Percentiles rank a stretch among this genome's conserved stretches.
Evolutionary conservation across 108 stramenopile genomes (phyloP).

Genomic region (Cyclotella baltica): DNA sequence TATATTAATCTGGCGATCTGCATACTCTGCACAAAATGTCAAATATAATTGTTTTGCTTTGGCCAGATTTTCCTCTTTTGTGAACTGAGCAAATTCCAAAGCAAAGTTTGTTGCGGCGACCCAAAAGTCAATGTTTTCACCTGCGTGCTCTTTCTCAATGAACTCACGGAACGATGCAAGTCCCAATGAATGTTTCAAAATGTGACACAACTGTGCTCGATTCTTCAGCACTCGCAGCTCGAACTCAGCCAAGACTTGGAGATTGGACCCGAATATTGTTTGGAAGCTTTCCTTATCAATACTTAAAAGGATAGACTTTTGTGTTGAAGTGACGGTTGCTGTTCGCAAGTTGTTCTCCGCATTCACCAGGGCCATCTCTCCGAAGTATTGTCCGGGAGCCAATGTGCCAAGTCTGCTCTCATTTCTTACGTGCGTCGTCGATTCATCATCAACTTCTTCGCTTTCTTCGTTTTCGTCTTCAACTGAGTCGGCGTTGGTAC

Average conservation of each 20-base stretch:
- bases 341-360: conserved; percentile 42
- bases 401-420: conserved; percentile 62
- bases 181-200: conserved; percentile 49
- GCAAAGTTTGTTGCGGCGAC: conserved; percentile 40
- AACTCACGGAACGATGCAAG: conserved; percentile 41
- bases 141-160: conserved; percentile 52
- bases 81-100: conserved; percentile 6
- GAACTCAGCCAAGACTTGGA: conserved; percentile 45
- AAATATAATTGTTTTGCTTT: conserved; percentile 41
- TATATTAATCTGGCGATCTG: conserved; percentile 53
- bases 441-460: background rate
- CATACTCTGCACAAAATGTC: conserved; percentile 36
- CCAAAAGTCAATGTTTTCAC: conserved; percentile 63
- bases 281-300: conserved; percentile 60
- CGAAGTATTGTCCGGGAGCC: conserved; percentile 88
- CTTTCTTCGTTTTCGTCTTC: background rate
- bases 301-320: conserved; percentile 55
- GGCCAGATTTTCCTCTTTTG: conserved; percentile 8
- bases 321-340: conserved; percentile 53
- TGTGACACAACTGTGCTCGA: conserved; percentile 47
- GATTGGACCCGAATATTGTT: conserved; percentile 46
- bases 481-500: conserved; percentile 14
- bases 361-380: conserved; percentile 83
- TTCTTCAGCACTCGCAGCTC: conserved; percentile 47
- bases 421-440: conserved; percentile 6